Conservation (phyloP, 1,139 yeast species). For the Blastobotrys serpentis region DNA sequence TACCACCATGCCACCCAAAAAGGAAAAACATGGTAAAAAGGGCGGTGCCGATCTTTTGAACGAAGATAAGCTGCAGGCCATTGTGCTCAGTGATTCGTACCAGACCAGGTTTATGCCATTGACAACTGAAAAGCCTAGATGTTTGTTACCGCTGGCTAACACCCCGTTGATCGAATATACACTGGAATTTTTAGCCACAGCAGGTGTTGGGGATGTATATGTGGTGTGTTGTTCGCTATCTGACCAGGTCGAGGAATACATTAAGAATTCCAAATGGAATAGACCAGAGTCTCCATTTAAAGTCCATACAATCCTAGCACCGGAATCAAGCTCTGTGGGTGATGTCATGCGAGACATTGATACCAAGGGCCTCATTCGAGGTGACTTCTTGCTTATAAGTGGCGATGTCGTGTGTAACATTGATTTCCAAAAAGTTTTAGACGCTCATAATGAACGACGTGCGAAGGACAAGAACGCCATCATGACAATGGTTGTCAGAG, state of each 20-base stretch:
- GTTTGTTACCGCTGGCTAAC: slow-evolving; percentile 86
- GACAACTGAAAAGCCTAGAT: slow-evolving; percentile 79
- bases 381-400: slow-evolving; percentile 84
- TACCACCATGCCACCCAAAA: slow-evolving; percentile 31
- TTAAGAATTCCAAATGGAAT: slow-evolving; percentile 80
- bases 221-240: slow-evolving; percentile 90
- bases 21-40: slow-evolving; percentile 28
- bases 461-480: slow-evolving; percentile 81
- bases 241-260: slow-evolving; percentile 78
- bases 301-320: slow-evolving; percentile 73
- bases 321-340: slow-evolving; percentile 89
- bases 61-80: slow-evolving; percentile 66
- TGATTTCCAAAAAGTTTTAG: slow-evolving; percentile 71
- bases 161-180: slow-evolving; percentile 95
- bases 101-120: slow-evolving; percentile 91
- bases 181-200: slow-evolving; percentile 85
- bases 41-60: slow-evolving; percentile 31
- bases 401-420: slow-evolving; percentile 95
- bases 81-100: slow-evolving; percentile 90
- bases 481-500: slow-evolving; percentile 87
- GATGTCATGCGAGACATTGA: slow-evolving; percentile 97
- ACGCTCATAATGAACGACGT: slow-evolving; percentile 69
- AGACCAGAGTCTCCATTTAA: slow-evolving; percentile 72
- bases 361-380: slow-evolving; percentile 80
- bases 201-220: slow-evolving; percentile 86